Conservation (phyloP, 805 yeast species). For the Ogataea angusta region DNA sequence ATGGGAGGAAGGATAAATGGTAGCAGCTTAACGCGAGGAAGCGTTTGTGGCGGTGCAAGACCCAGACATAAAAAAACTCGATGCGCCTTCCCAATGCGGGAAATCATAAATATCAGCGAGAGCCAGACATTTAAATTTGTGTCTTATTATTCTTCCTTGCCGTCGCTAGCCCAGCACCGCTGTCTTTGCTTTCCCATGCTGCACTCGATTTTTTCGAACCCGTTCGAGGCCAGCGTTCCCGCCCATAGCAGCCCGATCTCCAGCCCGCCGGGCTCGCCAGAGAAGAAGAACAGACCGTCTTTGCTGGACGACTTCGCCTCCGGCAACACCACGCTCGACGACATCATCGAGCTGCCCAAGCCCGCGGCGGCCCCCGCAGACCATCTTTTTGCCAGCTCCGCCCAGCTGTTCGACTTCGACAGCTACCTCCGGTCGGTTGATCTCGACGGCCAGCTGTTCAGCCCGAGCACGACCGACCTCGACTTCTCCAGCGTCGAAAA, state of each 20-base stretch:
- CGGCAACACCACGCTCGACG: constrained; percentile 25
- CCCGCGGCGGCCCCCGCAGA: constrained; percentile 5
- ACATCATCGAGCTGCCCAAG: constrained; percentile 17
- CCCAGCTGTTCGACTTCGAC: constrained; percentile 27
- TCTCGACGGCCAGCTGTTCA: constrained; percentile 13
- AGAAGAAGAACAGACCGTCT: constrained; percentile 5
- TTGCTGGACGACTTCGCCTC: constrained; percentile 30
- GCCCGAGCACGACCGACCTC: constrained; percentile 11
- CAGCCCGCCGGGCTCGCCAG: constrained; percentile 4
- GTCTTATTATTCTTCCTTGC: neutral
- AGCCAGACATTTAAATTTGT: neutral
- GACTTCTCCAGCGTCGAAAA: constrained; percentile 25
- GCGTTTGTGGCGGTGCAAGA: constrained; percentile 5
- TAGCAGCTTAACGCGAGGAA: constrained; percentile 6
- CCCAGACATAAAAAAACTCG: neutral
- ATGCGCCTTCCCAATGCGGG: constrained; percentile 1
- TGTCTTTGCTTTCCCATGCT: constrained; percentile 11
- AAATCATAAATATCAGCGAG: neutral
- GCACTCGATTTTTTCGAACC: constrained; percentile 21
- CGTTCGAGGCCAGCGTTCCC: constrained; percentile 14
- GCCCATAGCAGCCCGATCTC: constrained; percentile 11
- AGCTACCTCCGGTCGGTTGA: constrained; percentile 22
- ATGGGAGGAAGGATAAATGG: constrained; percentile 6
- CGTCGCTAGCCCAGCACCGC: constrained; percentile 2
- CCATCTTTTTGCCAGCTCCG: constrained; percentile 3